phyloP scores from a whole-genome alignment of 1,284 basidiomycete species.

The Pseudozyma hubeiensis region DNA sequence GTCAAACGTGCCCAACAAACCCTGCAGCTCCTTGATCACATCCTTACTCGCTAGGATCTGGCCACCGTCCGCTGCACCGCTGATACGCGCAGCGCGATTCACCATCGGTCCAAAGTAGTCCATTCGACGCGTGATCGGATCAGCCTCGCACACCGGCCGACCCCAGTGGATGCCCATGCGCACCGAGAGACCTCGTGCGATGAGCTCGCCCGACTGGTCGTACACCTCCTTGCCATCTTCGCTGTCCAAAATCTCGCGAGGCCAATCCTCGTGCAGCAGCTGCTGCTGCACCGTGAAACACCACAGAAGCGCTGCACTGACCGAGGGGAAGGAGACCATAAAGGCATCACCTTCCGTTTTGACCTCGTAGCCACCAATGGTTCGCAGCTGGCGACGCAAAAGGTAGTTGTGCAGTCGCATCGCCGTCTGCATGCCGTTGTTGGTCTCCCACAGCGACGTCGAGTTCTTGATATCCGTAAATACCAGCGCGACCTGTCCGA shows the following conservation, averaged over 20 bases:
- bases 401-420: conserved; percentile 92
- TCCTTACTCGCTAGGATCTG: conserved; percentile 94
- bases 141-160: conserved; percentile 87
- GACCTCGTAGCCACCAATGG: conserved; percentile 97
- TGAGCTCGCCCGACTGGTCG: conserved; percentile 78
- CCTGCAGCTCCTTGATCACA: conserved; percentile 71
- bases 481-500: conserved; percentile 89
- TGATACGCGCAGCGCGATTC: conserved; percentile 82
- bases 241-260: conserved; percentile 90
- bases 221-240: conserved; percentile 87
- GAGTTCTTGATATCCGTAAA: conserved; percentile 99
- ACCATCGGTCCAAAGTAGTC: conserved; percentile 74
- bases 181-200: conserved; percentile 90
- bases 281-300: conserved; percentile 88
- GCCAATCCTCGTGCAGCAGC: conserved; percentile 89
- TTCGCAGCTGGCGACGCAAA: conserved; percentile 84
- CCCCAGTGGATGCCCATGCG: conserved; percentile 99
- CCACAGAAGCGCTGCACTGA: conserved; percentile 90
- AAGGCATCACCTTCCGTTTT: conserved; percentile 99
- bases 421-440: conserved; percentile 93
- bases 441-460: conserved; percentile 96
- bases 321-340: conserved; percentile 95
- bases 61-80: conserved; percentile 85
- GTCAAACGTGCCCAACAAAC: conserved; percentile 55
- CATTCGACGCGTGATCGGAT: conserved; percentile 95